A percentile compares a stretch with the other conserved stretches of the same genome.
Evolutionary conservation across 768 basidiomycete species (phyloP).

Genomic region (Rhodosporidiobolus sp.): DNA sequence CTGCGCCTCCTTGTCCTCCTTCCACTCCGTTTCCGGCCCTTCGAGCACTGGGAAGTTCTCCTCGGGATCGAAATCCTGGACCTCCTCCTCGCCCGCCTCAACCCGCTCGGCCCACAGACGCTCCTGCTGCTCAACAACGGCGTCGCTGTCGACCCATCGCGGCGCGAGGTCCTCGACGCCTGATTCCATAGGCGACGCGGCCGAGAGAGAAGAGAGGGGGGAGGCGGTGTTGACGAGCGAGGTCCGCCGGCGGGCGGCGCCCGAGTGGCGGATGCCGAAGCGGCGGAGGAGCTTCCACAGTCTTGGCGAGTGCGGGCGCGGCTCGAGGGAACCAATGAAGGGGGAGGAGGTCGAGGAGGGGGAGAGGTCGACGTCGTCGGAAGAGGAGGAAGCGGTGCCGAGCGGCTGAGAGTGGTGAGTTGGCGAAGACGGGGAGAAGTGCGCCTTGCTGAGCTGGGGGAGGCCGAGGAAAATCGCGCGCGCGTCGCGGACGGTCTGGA

Average conservation of each 20-base stretch:
- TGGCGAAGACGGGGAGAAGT: not conserved
- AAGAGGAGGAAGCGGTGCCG: no score
- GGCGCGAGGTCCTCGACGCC: no score
- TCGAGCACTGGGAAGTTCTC: not conserved
- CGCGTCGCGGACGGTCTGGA: conserved; percentile 18
- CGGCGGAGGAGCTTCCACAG: not conserved
- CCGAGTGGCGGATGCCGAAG: not conserved
- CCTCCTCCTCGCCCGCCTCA: not conserved
- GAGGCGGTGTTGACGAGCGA: not conserved
- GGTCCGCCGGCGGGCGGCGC: not conserved
- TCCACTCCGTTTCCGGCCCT: not conserved
- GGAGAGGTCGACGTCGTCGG: not conserved
- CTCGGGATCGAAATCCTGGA: not conserved
- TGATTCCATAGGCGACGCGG: no score
- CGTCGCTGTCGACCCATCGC: no score
- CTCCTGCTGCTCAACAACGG: no score
- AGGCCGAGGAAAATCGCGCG: conserved; percentile 19
- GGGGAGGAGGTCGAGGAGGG: not conserved
- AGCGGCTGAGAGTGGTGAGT: no score
- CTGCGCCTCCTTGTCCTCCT: no score
- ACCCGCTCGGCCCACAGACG: not conserved
- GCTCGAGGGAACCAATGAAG: not conserved
- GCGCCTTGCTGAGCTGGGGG: not conserved
- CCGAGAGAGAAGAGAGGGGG: not conserved
- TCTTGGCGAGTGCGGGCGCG: not conserved